Conservation (phyloP, 495 filamentous ascomycete species). For the Peziza echinospora region DNA sequence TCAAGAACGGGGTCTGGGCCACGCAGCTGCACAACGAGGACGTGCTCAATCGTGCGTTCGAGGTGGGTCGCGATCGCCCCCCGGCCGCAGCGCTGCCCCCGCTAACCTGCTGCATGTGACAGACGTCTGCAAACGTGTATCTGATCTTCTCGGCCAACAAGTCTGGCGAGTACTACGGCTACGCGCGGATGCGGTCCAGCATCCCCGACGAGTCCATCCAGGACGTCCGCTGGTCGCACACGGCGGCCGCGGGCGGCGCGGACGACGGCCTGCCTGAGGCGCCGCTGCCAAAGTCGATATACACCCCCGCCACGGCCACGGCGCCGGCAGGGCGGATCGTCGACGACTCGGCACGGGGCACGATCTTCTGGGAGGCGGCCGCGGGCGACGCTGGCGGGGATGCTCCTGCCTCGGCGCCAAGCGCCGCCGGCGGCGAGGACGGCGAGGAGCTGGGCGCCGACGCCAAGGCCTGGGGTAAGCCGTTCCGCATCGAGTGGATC, state of each 20-base stretch:
- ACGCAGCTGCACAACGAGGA: conserved; percentile 88
- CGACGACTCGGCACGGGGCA: conserved; percentile 76
- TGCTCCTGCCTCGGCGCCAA: no score
- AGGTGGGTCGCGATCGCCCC: no score
- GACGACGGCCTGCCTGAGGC: conserved; percentile 20
- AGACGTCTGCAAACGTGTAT: conserved; percentile 76
- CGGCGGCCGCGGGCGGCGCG: conserved; percentile 25
- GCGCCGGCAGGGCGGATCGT: conserved; percentile 78
- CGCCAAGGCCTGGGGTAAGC: conserved; percentile 61
- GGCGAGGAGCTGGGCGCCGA: conserved; percentile 21
- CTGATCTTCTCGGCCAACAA: conserved; percentile 96
- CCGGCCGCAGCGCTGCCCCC: no score
- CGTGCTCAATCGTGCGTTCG: conserved; percentile 59
- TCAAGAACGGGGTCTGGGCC: conserved; percentile 72
- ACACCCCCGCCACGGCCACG: conserved; percentile 55
- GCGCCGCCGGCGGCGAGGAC: no score
- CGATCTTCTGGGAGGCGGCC: conserved; percentile 93
- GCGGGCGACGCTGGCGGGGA: conserved; percentile 15
- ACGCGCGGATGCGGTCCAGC: conserved; percentile 72
- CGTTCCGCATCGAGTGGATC: conserved; percentile 83
- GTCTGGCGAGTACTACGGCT: conserved; percentile 93
- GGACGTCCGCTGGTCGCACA: conserved; percentile 40
- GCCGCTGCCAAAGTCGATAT: conserved; percentile 43
- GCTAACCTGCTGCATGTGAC: no score
- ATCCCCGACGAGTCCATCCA: conserved; percentile 56